Conservation (phyloP, 345 rosid species). For the Hibiscus mutabilis region DNA sequence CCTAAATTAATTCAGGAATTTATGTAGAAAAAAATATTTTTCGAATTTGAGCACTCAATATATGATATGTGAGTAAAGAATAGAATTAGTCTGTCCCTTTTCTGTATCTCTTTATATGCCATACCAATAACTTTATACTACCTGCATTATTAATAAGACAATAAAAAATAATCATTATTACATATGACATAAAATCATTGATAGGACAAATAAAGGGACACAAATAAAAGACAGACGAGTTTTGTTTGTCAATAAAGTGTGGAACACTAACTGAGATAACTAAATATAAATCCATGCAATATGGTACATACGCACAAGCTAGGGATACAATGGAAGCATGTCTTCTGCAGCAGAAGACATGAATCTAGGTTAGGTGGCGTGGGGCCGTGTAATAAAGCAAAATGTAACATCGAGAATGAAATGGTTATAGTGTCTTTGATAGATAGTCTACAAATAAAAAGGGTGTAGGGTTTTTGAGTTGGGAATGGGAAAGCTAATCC, state of each 20-base stretch:
- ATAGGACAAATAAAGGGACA: no score
- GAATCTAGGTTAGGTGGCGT: neutral
- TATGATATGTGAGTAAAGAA: neutral
- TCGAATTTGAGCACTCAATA: neutral
- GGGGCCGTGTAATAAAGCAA: slow-evolving; percentile 1
- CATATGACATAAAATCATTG: no score
- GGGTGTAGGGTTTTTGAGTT: neutral
- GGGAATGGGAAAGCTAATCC: no score
- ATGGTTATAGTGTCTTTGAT: neutral
- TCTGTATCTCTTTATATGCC: no score
- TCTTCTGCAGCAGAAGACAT: neutral
- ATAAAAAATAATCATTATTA: no score
- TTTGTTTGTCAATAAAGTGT: neutral
- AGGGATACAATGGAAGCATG: neutral
- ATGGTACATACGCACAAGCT: neutral
- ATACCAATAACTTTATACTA: no score
- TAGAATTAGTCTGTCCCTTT: no score
- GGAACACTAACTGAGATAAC: neutral
- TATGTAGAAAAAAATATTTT: neutral
- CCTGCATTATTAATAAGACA: no score
- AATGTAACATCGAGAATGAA: slow-evolving; percentile 6
- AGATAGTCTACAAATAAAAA: neutral
- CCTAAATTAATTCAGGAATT: neutral
- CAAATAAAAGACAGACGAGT: no score
- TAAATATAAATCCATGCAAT: neutral